These are phyloP conservation scores for Aphanomyces euteiches DNA, from an alignment of 352 stramenopile genomes.

Conservation along the genomic window DNA sequence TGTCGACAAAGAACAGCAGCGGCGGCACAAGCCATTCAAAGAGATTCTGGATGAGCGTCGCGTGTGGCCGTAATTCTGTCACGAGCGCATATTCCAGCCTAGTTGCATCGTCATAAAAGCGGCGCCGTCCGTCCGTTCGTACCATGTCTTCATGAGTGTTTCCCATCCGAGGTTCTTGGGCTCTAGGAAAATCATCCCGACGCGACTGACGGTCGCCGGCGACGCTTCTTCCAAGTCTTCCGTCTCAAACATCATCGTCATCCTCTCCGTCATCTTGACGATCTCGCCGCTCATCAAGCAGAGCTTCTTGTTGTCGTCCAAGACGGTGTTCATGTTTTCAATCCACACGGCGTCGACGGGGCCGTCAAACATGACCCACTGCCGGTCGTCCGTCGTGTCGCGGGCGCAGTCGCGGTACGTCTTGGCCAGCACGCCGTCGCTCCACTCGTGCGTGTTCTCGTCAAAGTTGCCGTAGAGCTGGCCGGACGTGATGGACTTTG, in stretches of 20 bases:
- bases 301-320: constrained; percentile 93
- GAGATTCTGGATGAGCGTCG: constrained; percentile 58
- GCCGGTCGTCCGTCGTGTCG: constrained; percentile 74
- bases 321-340: constrained; percentile 94
- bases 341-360: constrained; percentile 94
- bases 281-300: constrained; percentile 94
- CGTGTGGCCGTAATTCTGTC: constrained; percentile 37
- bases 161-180: constrained; percentile 89
- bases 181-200: constrained; percentile 93
- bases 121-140: constrained; percentile 34
- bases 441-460: constrained; percentile 93
- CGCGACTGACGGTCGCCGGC: constrained; percentile 87
- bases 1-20: constrained; percentile 90
- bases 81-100: constrained; percentile 37
- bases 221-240: constrained; percentile 88
- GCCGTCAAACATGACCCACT: constrained; percentile 94
- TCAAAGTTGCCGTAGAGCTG: constrained; percentile 95
- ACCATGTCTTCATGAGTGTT: constrained; percentile 87
- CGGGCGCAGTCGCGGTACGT: constrained; percentile 91
- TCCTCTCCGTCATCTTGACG: constrained; percentile 92
- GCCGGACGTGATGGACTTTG: constrained; percentile 91
- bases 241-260: constrained; percentile 96
- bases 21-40: constrained; percentile 89
- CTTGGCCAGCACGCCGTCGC: constrained; percentile 91
- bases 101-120: background rate